Percentiles rank a stretch among this genome's conserved stretches.
phyloP scores from a whole-genome alignment of 2,329 filamentous ascomycete genomes.

The Rachicladosporium sp. region DNA sequence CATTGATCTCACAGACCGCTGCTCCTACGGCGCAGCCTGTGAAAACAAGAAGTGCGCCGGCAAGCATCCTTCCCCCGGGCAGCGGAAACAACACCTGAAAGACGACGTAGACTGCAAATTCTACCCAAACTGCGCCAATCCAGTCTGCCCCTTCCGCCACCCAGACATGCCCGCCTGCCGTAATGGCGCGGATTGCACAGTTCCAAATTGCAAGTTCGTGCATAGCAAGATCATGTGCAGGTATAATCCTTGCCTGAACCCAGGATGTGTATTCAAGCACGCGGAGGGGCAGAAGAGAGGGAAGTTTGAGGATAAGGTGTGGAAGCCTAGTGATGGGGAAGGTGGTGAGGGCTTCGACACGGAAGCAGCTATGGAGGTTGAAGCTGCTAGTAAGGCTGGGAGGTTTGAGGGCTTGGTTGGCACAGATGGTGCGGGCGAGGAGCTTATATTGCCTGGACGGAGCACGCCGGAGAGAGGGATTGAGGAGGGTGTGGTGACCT shows the following conservation, averaged over 20 bases:
- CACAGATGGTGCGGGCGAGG: conserved; percentile 17
- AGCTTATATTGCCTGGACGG: conserved; percentile 23
- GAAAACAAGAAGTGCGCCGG: conserved; percentile 91
- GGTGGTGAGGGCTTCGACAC: conserved; percentile 27
- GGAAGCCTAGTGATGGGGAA: conserved; percentile 46
- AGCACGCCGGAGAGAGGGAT: conserved; percentile 5
- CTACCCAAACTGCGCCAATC: conserved; percentile 83
- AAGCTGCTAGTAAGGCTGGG: conserved; percentile 10
- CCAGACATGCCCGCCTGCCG: conserved; percentile 76
- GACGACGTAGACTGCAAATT: conserved; percentile 78
- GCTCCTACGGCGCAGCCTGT: conserved; percentile 79
- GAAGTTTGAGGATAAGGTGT: conserved; percentile 77
- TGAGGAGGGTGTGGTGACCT: conserved; percentile 5
- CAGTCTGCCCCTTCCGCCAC: conserved; percentile 78
- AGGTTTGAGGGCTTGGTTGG: conserved; percentile 16
- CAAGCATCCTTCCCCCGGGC: conserved; percentile 82
- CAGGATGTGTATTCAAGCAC: conserved; percentile 80
- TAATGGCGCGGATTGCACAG: conserved; percentile 80
- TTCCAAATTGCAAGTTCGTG: conserved; percentile 74
- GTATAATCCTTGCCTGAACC: conserved; percentile 83
- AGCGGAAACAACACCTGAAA: conserved; percentile 62
- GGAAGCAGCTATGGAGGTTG: conserved; percentile 5
- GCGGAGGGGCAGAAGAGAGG: conserved; percentile 77
- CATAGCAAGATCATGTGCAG: conserved; percentile 77
- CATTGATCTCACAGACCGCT: conserved; percentile 69